Evolutionary conservation across 176 grass and related monocot species (phyloP).

Genomic region (Zea mays): DNA sequence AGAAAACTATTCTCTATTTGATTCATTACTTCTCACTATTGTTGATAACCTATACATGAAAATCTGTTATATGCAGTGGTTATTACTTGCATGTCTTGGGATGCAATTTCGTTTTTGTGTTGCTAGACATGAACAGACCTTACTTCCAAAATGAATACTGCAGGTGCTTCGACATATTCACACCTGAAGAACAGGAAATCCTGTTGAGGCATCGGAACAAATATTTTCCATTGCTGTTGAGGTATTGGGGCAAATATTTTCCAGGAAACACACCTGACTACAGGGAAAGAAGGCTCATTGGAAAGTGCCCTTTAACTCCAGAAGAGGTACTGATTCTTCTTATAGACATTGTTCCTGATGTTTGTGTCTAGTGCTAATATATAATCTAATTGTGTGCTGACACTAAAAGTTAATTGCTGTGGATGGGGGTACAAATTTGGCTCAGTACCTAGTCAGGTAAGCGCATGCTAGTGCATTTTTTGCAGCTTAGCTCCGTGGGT

Average conservation of each 20-base stretch:
- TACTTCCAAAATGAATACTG: conserved; percentile 35
- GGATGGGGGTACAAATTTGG: not conserved
- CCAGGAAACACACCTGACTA: conserved; percentile 65
- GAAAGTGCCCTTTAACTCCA: conserved; percentile 98
- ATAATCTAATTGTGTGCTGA: conserved; percentile 15
- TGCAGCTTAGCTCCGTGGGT: not conserved
- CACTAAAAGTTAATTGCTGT: not conserved
- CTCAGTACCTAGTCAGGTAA: not conserved
- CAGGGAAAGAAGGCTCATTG: conserved; percentile 72
- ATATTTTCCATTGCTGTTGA: conserved; percentile 64
- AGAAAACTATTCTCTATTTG: not conserved
- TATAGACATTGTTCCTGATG: conserved; percentile 22
- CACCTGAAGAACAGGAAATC: conserved; percentile 73
- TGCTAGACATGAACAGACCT: not conserved
- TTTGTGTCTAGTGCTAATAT: conserved; percentile 16
- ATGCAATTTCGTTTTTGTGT: conserved; percentile 23
- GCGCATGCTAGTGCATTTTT: not conserved
- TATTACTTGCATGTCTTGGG: conserved; percentile 4
- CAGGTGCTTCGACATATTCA: conserved; percentile 95
- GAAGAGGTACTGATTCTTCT: conserved; percentile 71
- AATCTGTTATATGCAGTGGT: not conserved
- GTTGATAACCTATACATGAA: conserved; percentile 11
- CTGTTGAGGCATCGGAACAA: conserved; percentile 69
- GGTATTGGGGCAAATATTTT: conserved; percentile 84
- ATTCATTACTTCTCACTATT: conserved; percentile 31